phyloP scores from a whole-genome alignment of 495 filamentous ascomycete genomes.

The Penicillium goetzii region DNA sequence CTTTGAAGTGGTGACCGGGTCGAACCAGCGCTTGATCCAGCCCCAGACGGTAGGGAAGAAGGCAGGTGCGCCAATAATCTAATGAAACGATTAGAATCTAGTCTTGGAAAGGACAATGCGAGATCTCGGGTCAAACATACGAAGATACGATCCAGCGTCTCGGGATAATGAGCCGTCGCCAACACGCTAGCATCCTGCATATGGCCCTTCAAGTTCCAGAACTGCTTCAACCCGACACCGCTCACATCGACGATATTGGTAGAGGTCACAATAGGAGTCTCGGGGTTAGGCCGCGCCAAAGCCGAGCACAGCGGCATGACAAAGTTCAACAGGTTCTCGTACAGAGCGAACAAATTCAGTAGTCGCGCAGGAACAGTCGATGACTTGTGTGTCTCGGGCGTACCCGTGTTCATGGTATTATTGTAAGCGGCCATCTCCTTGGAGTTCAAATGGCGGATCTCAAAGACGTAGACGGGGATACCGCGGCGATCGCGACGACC shows the following conservation, averaged over 20 bases:
- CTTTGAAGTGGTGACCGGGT: constrained; percentile 89
- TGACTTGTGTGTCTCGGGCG: constrained; percentile 60
- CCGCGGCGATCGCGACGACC: constrained; percentile 84
- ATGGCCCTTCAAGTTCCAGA: constrained; percentile 88
- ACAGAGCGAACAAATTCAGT: constrained; percentile 81
- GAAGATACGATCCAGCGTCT: constrained; percentile 86
- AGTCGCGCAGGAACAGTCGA: constrained; percentile 64
- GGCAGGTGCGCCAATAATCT: constrained; percentile 84
- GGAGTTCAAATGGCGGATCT: constrained; percentile 77
- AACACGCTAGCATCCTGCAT: constrained; percentile 88
- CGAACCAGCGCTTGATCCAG: constrained; percentile 96
- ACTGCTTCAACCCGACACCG: constrained; percentile 81
- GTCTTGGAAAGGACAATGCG: background rate
- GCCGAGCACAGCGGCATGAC: constrained; percentile 80
- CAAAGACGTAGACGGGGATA: constrained; percentile 87
- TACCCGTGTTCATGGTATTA: constrained; percentile 56
- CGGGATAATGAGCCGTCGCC: constrained; percentile 91
- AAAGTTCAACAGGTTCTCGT: constrained; percentile 88
- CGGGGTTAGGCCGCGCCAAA: constrained; percentile 68
- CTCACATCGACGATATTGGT: constrained; percentile 91
- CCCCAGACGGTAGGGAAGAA: constrained; percentile 96
- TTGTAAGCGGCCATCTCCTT: constrained; percentile 82
- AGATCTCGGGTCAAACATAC: constrained; percentile 45
- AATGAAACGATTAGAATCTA: constrained; percentile 17
- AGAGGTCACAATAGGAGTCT: constrained; percentile 79